Evolutionary conservation across 805 yeast genomes (phyloP).

Genomic region (Pichia insulana): DNA sequence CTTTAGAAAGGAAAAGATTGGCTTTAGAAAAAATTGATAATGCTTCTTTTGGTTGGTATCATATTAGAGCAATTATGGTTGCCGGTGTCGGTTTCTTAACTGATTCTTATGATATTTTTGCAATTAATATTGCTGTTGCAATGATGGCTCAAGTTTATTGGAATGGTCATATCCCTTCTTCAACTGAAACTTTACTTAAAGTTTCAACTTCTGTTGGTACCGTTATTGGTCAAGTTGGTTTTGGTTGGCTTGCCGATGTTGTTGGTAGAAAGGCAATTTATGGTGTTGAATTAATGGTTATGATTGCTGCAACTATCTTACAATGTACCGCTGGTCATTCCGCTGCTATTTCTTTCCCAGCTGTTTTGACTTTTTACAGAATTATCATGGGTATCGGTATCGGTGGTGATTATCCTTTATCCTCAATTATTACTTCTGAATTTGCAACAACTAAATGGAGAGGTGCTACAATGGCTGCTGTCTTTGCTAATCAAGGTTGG

Average conservation of each 20-base stretch:
- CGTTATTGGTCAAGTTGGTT: slow-evolving; percentile 80
- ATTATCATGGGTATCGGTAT: slow-evolving; percentile 91
- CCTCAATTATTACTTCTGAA: slow-evolving; percentile 89
- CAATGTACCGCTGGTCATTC: slow-evolving; percentile 71
- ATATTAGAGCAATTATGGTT: slow-evolving; percentile 69
- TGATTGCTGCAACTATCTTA: slow-evolving; percentile 69
- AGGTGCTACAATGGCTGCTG: slow-evolving; percentile 97
- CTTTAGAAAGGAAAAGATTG: slow-evolving; percentile 77
- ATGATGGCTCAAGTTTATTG: slow-evolving; percentile 76
- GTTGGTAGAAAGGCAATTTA: slow-evolving; percentile 83
- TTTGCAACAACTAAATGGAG: slow-evolving; percentile 93
- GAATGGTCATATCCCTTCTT: slow-evolving; percentile 50
- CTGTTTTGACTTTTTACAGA: slow-evolving; percentile 70
- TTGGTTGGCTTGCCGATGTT: slow-evolving; percentile 74
- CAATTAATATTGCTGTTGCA: slow-evolving; percentile 73
- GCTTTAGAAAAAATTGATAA: slow-evolving; percentile 80
- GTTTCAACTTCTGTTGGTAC: slow-evolving; percentile 92
- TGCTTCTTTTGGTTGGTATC: slow-evolving; percentile 75
- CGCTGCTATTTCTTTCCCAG: slow-evolving; percentile 64
- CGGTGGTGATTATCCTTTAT: slow-evolving; percentile 94
- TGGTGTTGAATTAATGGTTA: slow-evolving; percentile 78
- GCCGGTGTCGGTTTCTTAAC: slow-evolving; percentile 94
- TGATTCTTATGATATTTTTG: slow-evolving; percentile 87
- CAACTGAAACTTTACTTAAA: slow-evolving; percentile 70
- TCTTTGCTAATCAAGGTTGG: slow-evolving; percentile 94